Evolutionary conservation across 352 stramenopile genomes (phyloP).

Genomic region (Phytophthora kernoviae): DNA sequence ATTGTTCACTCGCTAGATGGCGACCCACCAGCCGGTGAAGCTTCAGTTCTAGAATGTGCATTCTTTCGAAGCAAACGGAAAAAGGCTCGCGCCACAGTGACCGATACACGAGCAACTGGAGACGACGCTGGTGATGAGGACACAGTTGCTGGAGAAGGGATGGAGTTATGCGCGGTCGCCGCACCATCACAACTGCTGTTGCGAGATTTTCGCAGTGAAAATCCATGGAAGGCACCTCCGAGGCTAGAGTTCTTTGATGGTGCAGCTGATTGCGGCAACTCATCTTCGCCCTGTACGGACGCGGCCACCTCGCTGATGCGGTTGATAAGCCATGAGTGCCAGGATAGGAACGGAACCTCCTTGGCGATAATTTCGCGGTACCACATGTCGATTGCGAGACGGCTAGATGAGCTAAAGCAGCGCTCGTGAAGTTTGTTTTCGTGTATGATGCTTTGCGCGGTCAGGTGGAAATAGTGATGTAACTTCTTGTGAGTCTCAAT

Average conservation of each 20-base stretch:
- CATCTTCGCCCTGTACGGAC: slow-evolving; percentile 46
- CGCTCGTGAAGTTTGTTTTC: slow-evolving; percentile 83
- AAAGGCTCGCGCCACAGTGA: slow-evolving; percentile 70
- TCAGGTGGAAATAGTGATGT: slow-evolving; percentile 89
- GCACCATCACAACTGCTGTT: slow-evolving; percentile 10
- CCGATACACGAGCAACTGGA: slow-evolving; percentile 47
- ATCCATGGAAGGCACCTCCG: slow-evolving; percentile 26
- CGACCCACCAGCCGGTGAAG: slow-evolving; percentile 13
- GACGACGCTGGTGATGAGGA: slow-evolving; percentile 31
- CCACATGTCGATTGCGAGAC: slow-evolving; percentile 85
- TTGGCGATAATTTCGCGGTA: slow-evolving; percentile 77
- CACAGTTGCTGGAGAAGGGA: slow-evolving; percentile 25
- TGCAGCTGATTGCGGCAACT: slow-evolving; percentile 4
- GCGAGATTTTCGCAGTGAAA: slow-evolving; percentile 27
- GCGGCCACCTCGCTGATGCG: slow-evolving; percentile 72
- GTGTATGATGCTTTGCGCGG: slow-evolving; percentile 86
- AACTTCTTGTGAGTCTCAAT: slow-evolving; percentile 83
- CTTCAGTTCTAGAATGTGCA: slow-evolving; percentile 15
- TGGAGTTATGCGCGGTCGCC: slow-evolving; percentile 13
- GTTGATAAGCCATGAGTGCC: slow-evolving; percentile 86
- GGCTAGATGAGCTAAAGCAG: slow-evolving; percentile 81
- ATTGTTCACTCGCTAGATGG: slow-evolving; percentile 3
- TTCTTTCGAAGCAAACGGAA: slow-evolving; percentile 67
- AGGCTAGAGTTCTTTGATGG: slow-evolving; percentile 13
- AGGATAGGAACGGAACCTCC: slow-evolving; percentile 78